phyloP scores from a whole-genome alignment of 2,329 filamentous ascomycete species.

The Aspergillus vadensis region DNA sequence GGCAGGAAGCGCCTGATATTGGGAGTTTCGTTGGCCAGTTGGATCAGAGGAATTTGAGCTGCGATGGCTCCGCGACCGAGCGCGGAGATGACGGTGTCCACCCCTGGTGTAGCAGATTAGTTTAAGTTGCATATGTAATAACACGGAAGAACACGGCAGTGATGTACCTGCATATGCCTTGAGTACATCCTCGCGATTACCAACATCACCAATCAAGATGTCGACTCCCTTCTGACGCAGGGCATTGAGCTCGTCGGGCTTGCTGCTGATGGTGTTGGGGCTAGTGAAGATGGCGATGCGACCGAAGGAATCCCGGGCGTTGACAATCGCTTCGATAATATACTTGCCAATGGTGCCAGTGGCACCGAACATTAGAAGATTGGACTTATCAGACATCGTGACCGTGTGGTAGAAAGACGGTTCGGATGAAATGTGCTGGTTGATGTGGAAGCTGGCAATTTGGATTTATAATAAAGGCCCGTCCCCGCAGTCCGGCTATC shows the following conservation, averaged over 20 bases:
- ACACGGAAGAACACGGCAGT: background rate
- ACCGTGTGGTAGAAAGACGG: too few species aligned
- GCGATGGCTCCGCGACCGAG: constrained; percentile 65
- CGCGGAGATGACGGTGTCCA: constrained; percentile 67
- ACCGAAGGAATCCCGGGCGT: constrained; percentile 53
- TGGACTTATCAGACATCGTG: constrained; percentile 12
- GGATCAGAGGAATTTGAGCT: constrained; percentile 63
- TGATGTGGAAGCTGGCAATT: too few species aligned
- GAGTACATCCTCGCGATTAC: constrained; percentile 54
- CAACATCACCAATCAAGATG: constrained; percentile 59
- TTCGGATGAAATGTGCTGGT: too few species aligned
- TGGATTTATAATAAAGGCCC: too few species aligned
- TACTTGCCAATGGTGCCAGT: constrained; percentile 34
- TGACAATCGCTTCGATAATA: constrained; percentile 55
- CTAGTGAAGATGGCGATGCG: constrained; percentile 62
- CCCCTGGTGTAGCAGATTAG: constrained; percentile 37
- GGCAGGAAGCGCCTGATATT: constrained; percentile 66
- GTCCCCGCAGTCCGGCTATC: too few species aligned
- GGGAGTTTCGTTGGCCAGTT: constrained; percentile 56
- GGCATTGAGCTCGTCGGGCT: constrained; percentile 51
- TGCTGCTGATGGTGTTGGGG: constrained; percentile 52
- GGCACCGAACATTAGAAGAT: constrained; percentile 29
- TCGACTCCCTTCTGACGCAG: constrained; percentile 53
- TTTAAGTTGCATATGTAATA: background rate
- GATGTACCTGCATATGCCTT: constrained; percentile 56